Conservation (phyloP, 2,329 filamentous ascomycete species). For the Neofusicoccum kwambonambiense region DNA sequence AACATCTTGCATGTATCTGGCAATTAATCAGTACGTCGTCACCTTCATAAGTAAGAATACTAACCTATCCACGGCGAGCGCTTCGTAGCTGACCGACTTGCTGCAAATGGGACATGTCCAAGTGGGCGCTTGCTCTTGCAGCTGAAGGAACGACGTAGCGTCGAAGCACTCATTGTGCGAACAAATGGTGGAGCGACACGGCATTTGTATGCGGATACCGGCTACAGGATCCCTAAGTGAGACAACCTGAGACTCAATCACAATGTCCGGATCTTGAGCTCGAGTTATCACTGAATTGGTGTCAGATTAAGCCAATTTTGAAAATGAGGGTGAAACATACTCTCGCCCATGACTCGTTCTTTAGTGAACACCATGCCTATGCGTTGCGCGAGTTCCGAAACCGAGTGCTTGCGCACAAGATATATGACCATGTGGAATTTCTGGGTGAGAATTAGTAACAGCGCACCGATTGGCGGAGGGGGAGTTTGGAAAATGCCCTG, state of each 20-base stretch:
- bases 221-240: conserved; percentile 92
- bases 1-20: conserved; percentile 83
- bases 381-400: conserved; percentile 67
- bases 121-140: conserved; percentile 94
- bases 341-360: conserved; percentile 76
- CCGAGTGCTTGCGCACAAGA: conserved; percentile 70
- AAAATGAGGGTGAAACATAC: conserved; percentile 52
- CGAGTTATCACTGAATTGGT: conserved; percentile 66
- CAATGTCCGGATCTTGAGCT: conserved; percentile 83
- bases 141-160: conserved; percentile 82
- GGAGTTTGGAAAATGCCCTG: neutral
- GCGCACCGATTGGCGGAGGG: no score
- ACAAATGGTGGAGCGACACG: conserved; percentile 77
- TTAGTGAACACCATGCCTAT: conserved; percentile 77
- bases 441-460: conserved; percentile 24
- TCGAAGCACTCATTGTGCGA: conserved; percentile 95
- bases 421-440: conserved; percentile 62
- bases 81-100: conserved; percentile 76
- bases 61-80: conserved; percentile 82
- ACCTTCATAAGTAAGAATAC: conserved; percentile 28
- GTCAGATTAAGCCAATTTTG: neutral
- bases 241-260: conserved; percentile 82
- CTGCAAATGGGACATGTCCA: conserved; percentile 97
- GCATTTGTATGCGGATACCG: conserved; percentile 75
- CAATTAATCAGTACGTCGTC: conserved; percentile 16